Conservation (phyloP, 306 rosid species). For the Amphicarpaea edgeworthii region DNA sequence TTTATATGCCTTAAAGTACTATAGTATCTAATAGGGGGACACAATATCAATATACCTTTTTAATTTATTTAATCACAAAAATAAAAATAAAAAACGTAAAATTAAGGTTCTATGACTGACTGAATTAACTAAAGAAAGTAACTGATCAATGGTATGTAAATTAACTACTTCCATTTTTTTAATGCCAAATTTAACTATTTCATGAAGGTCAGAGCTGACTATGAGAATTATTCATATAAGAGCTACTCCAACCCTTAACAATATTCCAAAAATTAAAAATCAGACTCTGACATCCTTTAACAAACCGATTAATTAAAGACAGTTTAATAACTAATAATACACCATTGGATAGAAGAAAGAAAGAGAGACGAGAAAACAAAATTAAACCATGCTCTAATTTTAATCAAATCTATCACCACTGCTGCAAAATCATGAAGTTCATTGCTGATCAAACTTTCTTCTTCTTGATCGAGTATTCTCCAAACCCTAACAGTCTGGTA, state of each 20-base stretch:
- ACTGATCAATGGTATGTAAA: neutral
- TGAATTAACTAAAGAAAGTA: neutral
- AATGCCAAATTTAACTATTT: neutral
- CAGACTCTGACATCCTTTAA: neutral
- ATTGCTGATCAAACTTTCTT: constrained; percentile 3
- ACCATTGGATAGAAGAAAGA: neutral
- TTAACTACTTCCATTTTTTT: no score
- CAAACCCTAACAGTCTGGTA: constrained; percentile 37
- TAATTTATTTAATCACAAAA: neutral
- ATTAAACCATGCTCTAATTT: neutral
- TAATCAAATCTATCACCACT: neutral
- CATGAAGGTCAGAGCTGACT: neutral
- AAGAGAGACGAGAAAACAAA: neutral
- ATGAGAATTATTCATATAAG: no score
- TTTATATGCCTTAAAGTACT: neutral
- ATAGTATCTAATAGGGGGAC: neutral
- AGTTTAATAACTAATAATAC: neutral
- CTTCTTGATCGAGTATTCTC: constrained; percentile 7
- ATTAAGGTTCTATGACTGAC: neutral
- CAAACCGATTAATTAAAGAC: neutral
- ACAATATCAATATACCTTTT: constrained; percentile 5
- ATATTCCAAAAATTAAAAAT: neutral
- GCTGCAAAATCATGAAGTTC: constrained; percentile 1
- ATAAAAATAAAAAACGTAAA: neutral
- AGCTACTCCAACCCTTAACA: neutral